phyloP scores from a whole-genome alignment of 352 stramenopile genomes.

The Phytopythium kandeliae region DNA sequence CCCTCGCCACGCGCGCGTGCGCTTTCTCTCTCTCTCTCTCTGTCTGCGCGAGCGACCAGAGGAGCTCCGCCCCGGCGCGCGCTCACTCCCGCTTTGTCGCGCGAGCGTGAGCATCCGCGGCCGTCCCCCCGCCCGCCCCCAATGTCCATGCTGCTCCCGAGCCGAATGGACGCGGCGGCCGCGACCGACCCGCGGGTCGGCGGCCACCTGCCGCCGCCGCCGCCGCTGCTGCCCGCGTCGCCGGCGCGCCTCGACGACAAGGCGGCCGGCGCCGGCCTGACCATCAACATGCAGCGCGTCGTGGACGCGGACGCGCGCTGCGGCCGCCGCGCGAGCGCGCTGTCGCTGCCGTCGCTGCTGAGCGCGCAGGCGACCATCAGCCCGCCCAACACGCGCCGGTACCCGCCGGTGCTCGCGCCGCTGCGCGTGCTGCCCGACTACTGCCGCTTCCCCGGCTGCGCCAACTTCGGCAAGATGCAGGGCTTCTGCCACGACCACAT shows the following conservation, averaged over 20 bases:
- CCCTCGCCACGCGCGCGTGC: too few species aligned
- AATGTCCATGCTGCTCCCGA: constrained; percentile 5
- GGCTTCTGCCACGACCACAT: constrained; percentile 60
- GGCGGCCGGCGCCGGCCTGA: neutral
- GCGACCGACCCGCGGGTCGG: too few species aligned
- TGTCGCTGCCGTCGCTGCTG: constrained; percentile 26
- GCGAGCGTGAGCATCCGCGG: too few species aligned
- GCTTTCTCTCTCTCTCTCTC: too few species aligned
- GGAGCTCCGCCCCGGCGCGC: too few species aligned
- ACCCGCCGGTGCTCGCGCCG: constrained; percentile 31
- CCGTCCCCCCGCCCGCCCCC: too few species aligned
- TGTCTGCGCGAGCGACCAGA: too few species aligned
- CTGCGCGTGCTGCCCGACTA: constrained; percentile 31
- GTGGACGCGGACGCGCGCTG: constrained; percentile 1
- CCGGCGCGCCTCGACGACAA: neutral
- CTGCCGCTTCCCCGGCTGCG: constrained; percentile 43
- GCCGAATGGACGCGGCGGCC: neutral
- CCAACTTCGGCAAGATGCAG: constrained; percentile 66
- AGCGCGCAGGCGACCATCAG: constrained; percentile 38
- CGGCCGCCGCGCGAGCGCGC: neutral
- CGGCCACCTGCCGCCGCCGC: neutral
- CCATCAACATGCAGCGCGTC: constrained; percentile 8
- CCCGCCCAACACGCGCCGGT: constrained; percentile 33
- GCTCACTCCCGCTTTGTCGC: neutral
- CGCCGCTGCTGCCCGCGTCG: too few species aligned